Evolutionary conservation across 345 rosid genomes (phyloP).

Genomic region (Arabidopsis suecica): DNA sequence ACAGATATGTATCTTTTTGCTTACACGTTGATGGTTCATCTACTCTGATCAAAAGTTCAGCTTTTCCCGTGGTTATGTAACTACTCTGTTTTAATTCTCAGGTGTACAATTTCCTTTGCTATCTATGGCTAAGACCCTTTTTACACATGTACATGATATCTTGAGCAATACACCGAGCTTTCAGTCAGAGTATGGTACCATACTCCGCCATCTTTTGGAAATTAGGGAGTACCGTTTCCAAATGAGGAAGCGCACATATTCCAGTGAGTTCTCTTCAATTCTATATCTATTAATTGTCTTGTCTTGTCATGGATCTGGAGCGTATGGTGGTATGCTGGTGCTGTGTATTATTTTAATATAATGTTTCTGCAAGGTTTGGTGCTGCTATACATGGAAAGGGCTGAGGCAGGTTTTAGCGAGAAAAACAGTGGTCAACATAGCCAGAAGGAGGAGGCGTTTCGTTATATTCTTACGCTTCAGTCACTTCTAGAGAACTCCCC

Average conservation of each 20-base stretch:
- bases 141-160: constrained; percentile 73
- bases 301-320: constrained; percentile 27
- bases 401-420: constrained; percentile 56
- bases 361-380: constrained; percentile 61
- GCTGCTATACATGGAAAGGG: constrained; percentile 75
- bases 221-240: constrained; percentile 75
- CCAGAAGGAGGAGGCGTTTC: constrained; percentile 81
- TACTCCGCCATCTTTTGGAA: constrained; percentile 74
- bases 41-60: constrained; percentile 26
- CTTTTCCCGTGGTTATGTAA: constrained; percentile 18
- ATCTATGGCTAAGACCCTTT: constrained; percentile 67
- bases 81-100: constrained; percentile 45
- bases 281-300: constrained; percentile 14
- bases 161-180: constrained; percentile 76
- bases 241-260: constrained; percentile 70
- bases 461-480: constrained; percentile 69
- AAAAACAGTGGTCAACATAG: constrained; percentile 54
- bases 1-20: constrained; percentile 23
- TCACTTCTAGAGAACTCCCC: constrained; percentile 87
- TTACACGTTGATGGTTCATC: constrained; percentile 16
- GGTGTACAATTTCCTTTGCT: constrained; percentile 66
- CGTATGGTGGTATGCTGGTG: constrained; percentile 22
- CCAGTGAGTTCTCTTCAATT: constrained; percentile 56
- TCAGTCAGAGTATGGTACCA: constrained; percentile 84
- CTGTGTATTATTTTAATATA: constrained; percentile 27